A percentile compares a stretch with the other conserved stretches of the same genome.
Evolutionary conservation across 768 basidiomycete genomes (phyloP).

Genomic region (Lentinula edodes): DNA sequence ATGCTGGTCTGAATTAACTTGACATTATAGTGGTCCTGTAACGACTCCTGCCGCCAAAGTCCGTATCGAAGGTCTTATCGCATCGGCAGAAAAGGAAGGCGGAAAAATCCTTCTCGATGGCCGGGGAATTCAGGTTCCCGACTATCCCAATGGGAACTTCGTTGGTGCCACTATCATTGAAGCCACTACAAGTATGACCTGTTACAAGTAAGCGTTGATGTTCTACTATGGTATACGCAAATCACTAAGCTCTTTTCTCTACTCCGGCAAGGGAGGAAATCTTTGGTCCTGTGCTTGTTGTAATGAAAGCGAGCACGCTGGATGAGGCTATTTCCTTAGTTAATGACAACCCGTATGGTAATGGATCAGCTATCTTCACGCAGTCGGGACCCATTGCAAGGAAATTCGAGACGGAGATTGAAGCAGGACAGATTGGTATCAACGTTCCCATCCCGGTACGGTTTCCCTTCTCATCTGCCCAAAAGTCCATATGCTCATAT

Average conservation of each 20-base stretch:
- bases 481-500: background rate
- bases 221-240: background rate
- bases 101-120: constrained; percentile 88
- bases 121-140: constrained; percentile 57
- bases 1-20: background rate
- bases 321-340: constrained; percentile 89
- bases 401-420: constrained; percentile 83
- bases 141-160: constrained; percentile 87
- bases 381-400: constrained; percentile 93
- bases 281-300: constrained; percentile 84
- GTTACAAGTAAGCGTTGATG: constrained; percentile 62
- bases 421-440: constrained; percentile 90
- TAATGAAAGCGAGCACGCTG: constrained; percentile 73
- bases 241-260: constrained; percentile 3
- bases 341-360: constrained; percentile 87
- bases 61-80: constrained; percentile 71
- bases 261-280: constrained; percentile 70
- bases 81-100: constrained; percentile 71
- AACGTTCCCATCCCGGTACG: constrained; percentile 94
- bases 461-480: constrained; percentile 28
- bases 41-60: constrained; percentile 80
- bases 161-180: constrained; percentile 90
- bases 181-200: constrained; percentile 75
- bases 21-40: constrained; percentile 54
- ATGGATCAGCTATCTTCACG: constrained; percentile 94